Evolutionary conservation across 164 flowering plant genomes (phyloP).

Genomic region (Protea cynaroides): DNA sequence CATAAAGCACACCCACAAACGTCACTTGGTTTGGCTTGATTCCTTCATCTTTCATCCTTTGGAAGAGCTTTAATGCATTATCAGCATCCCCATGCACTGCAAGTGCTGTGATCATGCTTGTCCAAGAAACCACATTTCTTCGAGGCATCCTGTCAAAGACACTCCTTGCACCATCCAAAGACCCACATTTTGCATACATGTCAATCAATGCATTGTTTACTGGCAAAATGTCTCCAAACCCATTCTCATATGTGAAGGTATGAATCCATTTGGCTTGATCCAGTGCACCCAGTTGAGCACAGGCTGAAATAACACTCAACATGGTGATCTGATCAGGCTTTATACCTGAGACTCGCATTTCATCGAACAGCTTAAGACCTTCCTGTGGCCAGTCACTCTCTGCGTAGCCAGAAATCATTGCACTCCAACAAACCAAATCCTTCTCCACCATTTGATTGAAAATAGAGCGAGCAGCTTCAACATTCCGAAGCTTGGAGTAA

Average conservation of each 20-base stretch:
- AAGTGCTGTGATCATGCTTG: conserved; percentile 56
- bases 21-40: conserved; percentile 64
- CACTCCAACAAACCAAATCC: conserved; percentile 81
- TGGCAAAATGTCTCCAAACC: conserved; percentile 41
- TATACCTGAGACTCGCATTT: conserved; percentile 39
- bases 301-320: conserved; percentile 77
- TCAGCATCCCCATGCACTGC: conserved; percentile 66
- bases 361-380: conserved; percentile 49
- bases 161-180: conserved; percentile 40
- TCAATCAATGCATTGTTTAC: conserved; percentile 72
- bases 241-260: conserved; percentile 30
- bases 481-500: conserved; percentile 43
- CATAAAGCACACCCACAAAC: conserved; percentile 63
- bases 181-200: conserved; percentile 89
- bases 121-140: conserved; percentile 80
- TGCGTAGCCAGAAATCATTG: conserved; percentile 76
- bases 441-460: conserved; percentile 54
- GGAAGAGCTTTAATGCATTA: conserved; percentile 46
- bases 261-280: conserved; percentile 60
- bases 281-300: conserved; percentile 64
- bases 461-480: conserved; percentile 55
- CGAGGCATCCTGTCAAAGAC: conserved; percentile 51
- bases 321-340: conserved; percentile 65
- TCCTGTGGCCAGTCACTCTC: conserved; percentile 60
- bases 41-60: conserved; percentile 47